Evolutionary conservation across 1,139 yeast genomes (phyloP), one percentile per base, ranked within the genome.

Genomic region (Saccharomyces hybrid): DNA sequence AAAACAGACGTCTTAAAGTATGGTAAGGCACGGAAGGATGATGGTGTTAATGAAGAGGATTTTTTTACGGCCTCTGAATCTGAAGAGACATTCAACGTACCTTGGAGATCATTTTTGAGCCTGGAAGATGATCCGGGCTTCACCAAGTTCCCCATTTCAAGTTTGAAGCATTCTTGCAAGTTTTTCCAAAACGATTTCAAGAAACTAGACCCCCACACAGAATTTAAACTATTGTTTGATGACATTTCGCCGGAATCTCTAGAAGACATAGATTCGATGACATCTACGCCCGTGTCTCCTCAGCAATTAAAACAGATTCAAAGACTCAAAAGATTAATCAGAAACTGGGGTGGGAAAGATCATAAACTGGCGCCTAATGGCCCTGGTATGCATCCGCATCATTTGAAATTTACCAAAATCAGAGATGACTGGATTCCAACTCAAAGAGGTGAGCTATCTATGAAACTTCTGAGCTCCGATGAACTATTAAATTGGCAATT

Each of bases 301-400:
- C 90, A 85, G 59, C 78, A 82, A 11, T 70, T 86, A 55, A 80
- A 77, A 52, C 88, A 83, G 62, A 81, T 84, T 60, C 84, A 82
- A 61, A 77, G 79, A 57, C 60, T 86, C 59, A 82, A 86, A 11
- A 77, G 82, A 56, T 70, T 84, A 28, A 82, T 87, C 1, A 77
- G 88, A 61, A 89, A 89, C 23, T 88, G 95, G 95, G 85, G 90
- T 50, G 95, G 96, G 0, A 80, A 82, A 60, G 95, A 88, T 65
- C 81, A 84, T 56, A 72, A 86, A 52, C 74, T 82, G 11, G 80
- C 87, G 5, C 77, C 73, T 2, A 67, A 68, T 54, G 70, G 70
- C 2, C 91, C 95, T 0, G 95, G 95, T 8, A 80, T 88, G 0
- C 71, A 83, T 0, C 57, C 57, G 3, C 76, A 90, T 59, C 85